These are phyloP conservation scores for Coriaria nepalensis DNA, from an alignment of 306 rosid species.

Conservation along the genomic window DNA sequence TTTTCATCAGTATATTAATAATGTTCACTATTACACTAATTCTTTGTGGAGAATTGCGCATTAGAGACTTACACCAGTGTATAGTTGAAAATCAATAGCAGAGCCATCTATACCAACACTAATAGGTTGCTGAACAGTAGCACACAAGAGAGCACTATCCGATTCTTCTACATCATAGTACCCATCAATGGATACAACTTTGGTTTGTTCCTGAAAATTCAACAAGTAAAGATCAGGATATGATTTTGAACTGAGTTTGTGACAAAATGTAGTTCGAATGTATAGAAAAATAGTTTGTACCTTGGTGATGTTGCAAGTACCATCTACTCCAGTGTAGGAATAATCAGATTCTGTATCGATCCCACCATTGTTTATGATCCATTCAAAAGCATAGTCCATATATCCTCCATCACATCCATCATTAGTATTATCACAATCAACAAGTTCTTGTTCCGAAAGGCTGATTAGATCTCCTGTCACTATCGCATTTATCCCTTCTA, in stretches of 20 bases:
- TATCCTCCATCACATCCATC: constrained; percentile 62
- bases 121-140: constrained; percentile 37
- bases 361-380: constrained; percentile 64
- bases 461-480: constrained; percentile 47
- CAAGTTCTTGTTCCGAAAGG: constrained; percentile 72
- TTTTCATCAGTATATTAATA: neutral
- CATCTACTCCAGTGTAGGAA: constrained; percentile 34
- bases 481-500: constrained; percentile 67
- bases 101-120: constrained; percentile 40
- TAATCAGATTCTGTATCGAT: constrained; percentile 53
- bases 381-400: constrained; percentile 80
- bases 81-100: constrained; percentile 40
- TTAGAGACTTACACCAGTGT: constrained; percentile 32
- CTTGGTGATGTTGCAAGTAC: constrained; percentile 45
- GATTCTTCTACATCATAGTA: constrained; percentile 30
- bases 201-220: constrained; percentile 29
- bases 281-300: constrained; percentile 2
- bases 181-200: constrained; percentile 38
- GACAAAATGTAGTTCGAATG: neutral
- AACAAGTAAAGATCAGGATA: neutral
- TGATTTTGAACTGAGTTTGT: too few relatives aligned
- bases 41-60: too few relatives aligned
- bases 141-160: constrained; percentile 37
- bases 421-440: constrained; percentile 55
- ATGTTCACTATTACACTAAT: too few relatives aligned